Evolutionary conservation across 2,329 filamentous ascomycete species (phyloP).

Genomic region (Didymella sp.): DNA sequence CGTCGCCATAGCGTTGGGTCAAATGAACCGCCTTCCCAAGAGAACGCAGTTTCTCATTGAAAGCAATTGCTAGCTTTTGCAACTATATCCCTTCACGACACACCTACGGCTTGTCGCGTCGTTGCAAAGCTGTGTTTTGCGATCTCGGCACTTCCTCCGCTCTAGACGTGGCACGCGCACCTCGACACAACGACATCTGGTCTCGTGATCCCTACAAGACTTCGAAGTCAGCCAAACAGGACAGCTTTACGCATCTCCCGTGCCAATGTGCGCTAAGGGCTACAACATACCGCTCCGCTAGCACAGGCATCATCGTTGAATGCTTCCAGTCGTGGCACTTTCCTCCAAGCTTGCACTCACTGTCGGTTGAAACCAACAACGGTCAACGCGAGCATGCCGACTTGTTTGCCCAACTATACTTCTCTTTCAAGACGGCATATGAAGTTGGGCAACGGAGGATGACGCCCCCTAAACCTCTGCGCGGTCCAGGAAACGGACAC

Average conservation of each 20-base stretch:
- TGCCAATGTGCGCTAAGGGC: background rate
- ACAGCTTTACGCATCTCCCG: background rate
- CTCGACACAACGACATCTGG: conserved; percentile 14
- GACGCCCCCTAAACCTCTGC: conserved; percentile 5
- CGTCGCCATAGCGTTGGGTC: conserved; percentile 21
- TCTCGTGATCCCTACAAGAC: conserved; percentile 31
- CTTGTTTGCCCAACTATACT: conserved; percentile 24
- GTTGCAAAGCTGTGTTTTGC: background rate
- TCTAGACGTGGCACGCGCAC: conserved; percentile 16
- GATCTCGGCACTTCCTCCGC: conserved; percentile 9
- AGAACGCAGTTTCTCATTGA: conserved; percentile 11
- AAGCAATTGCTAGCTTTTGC: background rate
- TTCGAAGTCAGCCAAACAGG: background rate
- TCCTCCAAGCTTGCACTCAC: conserved; percentile 1
- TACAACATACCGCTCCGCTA: background rate
- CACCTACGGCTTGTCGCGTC: background rate
- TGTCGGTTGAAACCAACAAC: background rate
- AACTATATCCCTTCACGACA: background rate
- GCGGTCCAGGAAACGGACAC: background rate
- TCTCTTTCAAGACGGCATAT: conserved; percentile 37
- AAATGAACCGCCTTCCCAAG: conserved; percentile 12
- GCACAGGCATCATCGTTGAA: conserved; percentile 2
- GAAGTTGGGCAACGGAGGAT: conserved; percentile 42
- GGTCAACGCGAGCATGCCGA: conserved; percentile 39
- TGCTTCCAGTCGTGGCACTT: conserved; percentile 1